Evolutionary conservation across 1,284 basidiomycete genomes (phyloP), one percentile per base, ranked within the genome.

Genomic region (Phlebopus sp.): DNA sequence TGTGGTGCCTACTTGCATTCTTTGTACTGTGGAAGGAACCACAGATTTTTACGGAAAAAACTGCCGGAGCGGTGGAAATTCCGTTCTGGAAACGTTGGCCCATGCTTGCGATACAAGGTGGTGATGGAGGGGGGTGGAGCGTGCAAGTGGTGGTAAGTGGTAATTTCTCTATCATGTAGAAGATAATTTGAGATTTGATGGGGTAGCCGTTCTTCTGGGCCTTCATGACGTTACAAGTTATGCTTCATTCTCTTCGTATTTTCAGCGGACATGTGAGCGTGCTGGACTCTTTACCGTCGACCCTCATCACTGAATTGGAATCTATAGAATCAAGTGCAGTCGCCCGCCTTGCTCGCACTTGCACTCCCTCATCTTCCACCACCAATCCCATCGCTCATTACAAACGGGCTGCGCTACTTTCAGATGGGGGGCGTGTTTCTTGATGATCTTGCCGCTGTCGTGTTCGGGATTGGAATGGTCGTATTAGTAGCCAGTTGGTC

Each of bases 151-250:
- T 82, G 58, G 84, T 86, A 56, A 59, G 79, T 42, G 54, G n/a
- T 29, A 4, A 8, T 29, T 30, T 11, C 32, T 37, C 1, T 45
- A 37, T 40, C 31, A 2, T 31, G 13, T 18, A 5, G 31, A 15
- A 37, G n/a, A 29, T 8, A 21, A 38, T 35, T 39, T 6, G 42
- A 40, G 48, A 47, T 52, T 35, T 51, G 41, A 57, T 8, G 58
- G 17, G 27, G 9, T 53, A 90, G 86, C 81, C 84, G 1, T 88
- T 90, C 70, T 86, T 90, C 64, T 87, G 83, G 81, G 82, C 78
- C 14, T 89, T 90, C 54, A 77, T 79, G 34, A 84, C 86, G 1
- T 60, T 90, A 4, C 77, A 89, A 54, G 71, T 89, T 15, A 72
- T 74, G 11, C 58, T 90, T 40, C 85, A 89, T 55, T 86, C 86